Conservation (phyloP, 768 basidiomycete species). For the Thelephora ganbajun region DNA sequence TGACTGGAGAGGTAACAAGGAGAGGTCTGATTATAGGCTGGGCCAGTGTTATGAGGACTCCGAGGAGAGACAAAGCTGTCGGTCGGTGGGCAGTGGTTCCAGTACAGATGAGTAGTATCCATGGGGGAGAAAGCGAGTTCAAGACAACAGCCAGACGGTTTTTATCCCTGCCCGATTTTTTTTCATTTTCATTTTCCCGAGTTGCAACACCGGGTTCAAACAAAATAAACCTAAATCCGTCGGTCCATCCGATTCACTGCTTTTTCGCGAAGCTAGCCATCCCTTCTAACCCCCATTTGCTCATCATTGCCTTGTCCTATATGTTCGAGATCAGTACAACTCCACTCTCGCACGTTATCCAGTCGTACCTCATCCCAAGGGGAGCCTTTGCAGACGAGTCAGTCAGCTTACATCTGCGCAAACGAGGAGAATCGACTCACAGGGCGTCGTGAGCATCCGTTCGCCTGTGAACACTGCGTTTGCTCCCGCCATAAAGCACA, state of each 20-base stretch:
- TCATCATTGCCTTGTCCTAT: conserved; percentile 89
- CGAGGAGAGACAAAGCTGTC: too few relatives aligned
- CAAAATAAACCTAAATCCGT: background rate
- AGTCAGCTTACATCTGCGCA: background rate
- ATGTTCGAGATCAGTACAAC: conserved; percentile 3
- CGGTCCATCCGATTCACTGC: background rate
- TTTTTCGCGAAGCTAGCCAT: conserved; percentile 69
- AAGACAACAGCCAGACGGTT: too few relatives aligned
- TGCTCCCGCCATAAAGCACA: conserved; percentile 98
- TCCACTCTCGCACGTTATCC: background rate
- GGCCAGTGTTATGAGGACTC: too few relatives aligned
- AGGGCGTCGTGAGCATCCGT: conserved; percentile 93
- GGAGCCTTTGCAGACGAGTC: conserved; percentile 35
- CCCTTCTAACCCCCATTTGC: conserved; percentile 81
- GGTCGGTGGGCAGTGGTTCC: too few relatives aligned
- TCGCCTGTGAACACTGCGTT: conserved; percentile 99
- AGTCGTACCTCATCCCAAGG: conserved; percentile 78
- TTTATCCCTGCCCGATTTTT: too few relatives aligned
- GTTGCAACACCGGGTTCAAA: background rate
- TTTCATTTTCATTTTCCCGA: too few relatives aligned
- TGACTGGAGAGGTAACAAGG: conserved; percentile 2
- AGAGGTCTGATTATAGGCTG: too few relatives aligned
- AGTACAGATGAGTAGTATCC: too few relatives aligned
- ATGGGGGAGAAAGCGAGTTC: background rate
- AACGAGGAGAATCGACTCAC: conserved; percentile 30